phyloP scores from a whole-genome alignment of 768 basidiomycete genomes.

The Amanita inopinata region DNA sequence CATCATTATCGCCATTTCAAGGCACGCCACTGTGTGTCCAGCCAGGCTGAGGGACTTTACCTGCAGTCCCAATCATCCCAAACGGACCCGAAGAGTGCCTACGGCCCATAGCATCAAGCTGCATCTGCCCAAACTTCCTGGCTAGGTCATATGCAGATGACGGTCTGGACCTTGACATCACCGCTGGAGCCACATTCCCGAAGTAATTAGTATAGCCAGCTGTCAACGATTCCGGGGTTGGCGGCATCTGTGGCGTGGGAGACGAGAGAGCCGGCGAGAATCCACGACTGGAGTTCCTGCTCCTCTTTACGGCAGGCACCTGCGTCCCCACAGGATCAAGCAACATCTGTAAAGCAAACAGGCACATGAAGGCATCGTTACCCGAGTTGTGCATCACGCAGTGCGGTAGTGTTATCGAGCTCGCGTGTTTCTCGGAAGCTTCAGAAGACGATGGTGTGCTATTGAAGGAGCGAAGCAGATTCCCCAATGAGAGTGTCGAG shows the following conservation, averaged over 20 bases:
- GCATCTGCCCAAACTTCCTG: slow-evolving; percentile 32
- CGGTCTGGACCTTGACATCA: slow-evolving; percentile 10
- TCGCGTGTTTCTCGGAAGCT: slow-evolving; percentile 11
- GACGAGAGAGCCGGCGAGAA: slow-evolving; percentile 1
- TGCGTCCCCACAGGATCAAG: slow-evolving; percentile 42
- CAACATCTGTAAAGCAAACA: slow-evolving; percentile 62
- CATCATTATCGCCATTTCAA: too few relatives aligned
- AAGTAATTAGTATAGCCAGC: not conserved
- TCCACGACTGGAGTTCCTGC: slow-evolving; percentile 11
- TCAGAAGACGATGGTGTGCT: slow-evolving; percentile 22
- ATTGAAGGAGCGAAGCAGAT: slow-evolving; percentile 51
- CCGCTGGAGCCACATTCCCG: slow-evolving; percentile 9
- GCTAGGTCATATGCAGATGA: slow-evolving; percentile 23
- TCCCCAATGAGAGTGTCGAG: slow-evolving; percentile 51
- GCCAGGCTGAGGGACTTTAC: too few relatives aligned
- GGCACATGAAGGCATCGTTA: slow-evolving; percentile 65
- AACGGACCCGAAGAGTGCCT: not conserved
- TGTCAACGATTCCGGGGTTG: not conserved
- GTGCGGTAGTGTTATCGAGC: slow-evolving; percentile 21
- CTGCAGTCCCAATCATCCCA: not conserved
- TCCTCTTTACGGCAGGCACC: slow-evolving; percentile 25
- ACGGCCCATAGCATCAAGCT: slow-evolving; percentile 10
- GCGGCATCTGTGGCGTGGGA: slow-evolving; percentile 3
- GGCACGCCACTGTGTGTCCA: too few relatives aligned
- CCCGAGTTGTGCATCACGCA: slow-evolving; percentile 64